Evolutionary conservation across 1,284 basidiomycete genomes (phyloP).

Genomic region (Heterobasidion annosum): DNA sequence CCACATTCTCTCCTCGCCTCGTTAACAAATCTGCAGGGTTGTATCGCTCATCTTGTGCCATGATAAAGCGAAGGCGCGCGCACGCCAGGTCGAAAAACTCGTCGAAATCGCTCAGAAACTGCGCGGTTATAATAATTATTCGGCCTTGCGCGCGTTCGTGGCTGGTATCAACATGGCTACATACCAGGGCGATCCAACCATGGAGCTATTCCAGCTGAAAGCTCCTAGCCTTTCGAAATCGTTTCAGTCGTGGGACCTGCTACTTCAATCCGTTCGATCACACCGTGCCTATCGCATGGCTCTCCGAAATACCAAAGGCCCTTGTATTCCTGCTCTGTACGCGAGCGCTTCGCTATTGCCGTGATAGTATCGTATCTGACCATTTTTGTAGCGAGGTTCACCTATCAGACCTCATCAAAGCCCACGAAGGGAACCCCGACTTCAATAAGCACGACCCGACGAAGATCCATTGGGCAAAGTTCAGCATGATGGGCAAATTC

Average conservation of each 20-base stretch:
- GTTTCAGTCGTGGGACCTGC: conserved; percentile 68
- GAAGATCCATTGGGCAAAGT: conserved; percentile 81
- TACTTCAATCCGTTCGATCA: conserved; percentile 61
- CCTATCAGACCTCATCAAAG: conserved; percentile 68
- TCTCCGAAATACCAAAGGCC: conserved; percentile 68
- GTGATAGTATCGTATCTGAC: conserved; percentile 6
- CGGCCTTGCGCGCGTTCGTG: conserved; percentile 70
- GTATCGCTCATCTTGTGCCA: conserved; percentile 73
- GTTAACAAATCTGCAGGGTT: conserved; percentile 31
- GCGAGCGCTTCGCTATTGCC: conserved; percentile 16
- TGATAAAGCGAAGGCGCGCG: conserved; percentile 55
- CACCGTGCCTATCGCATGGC: conserved; percentile 77
- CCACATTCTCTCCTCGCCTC: neutral
- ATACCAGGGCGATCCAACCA: conserved; percentile 60
- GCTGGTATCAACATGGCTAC: conserved; percentile 76
- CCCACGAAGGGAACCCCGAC: conserved; percentile 70
- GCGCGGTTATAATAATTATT: conserved; percentile 69
- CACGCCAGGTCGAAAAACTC: conserved; percentile 69
- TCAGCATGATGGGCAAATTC: conserved; percentile 76
- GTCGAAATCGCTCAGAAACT: conserved; percentile 66
- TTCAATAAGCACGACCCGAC: conserved; percentile 44
- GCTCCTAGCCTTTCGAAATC: conserved; percentile 58
- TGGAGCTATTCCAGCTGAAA: conserved; percentile 57
- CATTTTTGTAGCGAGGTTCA: conserved; percentile 67
- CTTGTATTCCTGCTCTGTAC: conserved; percentile 74